Evolutionary conservation across 2,329 filamentous ascomycete species (phyloP).

Genomic region (Cladorrhinum sp.): DNA sequence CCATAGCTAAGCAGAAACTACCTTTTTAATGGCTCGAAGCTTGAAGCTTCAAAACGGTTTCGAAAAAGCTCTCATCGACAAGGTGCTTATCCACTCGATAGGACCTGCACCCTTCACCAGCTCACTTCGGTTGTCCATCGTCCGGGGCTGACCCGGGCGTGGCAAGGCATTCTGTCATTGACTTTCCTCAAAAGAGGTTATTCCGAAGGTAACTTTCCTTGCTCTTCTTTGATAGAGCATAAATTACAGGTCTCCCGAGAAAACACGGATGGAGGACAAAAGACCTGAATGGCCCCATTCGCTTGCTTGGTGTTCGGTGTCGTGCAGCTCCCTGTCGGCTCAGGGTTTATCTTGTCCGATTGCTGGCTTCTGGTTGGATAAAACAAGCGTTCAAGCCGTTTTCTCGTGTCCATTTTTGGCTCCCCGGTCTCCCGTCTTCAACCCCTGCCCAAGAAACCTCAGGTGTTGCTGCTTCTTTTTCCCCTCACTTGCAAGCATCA

Average conservation of each 20-base stretch:
- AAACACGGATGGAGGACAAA: not conserved
- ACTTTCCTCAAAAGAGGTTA: not conserved
- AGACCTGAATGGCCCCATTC: not conserved
- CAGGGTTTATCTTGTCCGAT: slow-evolving; percentile 13
- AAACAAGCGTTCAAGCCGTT: slow-evolving; percentile 36
- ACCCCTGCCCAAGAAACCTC: slow-evolving; percentile 15
- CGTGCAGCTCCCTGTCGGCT: slow-evolving; percentile 20
- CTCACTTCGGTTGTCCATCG: not conserved
- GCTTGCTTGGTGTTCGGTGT: slow-evolving; percentile 18
- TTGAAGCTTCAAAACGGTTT: not conserved
- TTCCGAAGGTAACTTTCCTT: not conserved
- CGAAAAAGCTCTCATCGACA: not conserved
- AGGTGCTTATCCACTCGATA: too few species aligned
- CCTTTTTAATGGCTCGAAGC: too few species aligned
- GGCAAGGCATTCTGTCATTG: not conserved
- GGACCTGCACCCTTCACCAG: too few species aligned
- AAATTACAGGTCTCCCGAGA: not conserved
- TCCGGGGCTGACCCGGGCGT: not conserved
- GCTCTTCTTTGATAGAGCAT: not conserved
- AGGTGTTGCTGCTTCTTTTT: not conserved
- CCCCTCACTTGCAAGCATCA: slow-evolving; percentile 10
- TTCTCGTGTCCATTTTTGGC: slow-evolving; percentile 45
- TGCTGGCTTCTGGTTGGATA: slow-evolving; percentile 34
- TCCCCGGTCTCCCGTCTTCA: slow-evolving; percentile 23
- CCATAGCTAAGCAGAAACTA: not conserved